Evolutionary conservation across 768 basidiomycete genomes (phyloP), one percentile per base, ranked within the genome.

Genomic region (Boletellus ananas): DNA sequence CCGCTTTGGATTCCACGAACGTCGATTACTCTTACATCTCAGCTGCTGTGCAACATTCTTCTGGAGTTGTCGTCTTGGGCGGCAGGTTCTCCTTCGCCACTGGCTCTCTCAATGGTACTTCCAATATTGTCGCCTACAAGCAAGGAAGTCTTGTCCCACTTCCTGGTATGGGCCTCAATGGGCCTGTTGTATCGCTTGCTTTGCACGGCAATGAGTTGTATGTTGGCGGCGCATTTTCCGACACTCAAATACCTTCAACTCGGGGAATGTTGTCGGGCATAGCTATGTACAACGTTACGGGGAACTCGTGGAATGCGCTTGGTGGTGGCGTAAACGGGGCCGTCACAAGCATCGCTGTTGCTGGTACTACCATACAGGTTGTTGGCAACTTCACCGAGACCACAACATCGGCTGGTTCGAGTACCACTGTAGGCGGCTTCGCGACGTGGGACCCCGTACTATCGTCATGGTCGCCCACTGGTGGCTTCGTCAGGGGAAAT

Each of bases 141-240:
- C 74, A 77, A 55, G 81, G 84, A 3, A 74, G 67, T 4, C 70
- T 90, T 25, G 60, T 71, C 9, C 59, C 76, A 0, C 62, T 94
- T 16, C 62, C 84, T 0, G 72, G 77, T 12, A 77, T 78, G 23
- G 96, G 96, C 10, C 74, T 98, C 47, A 83, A 94, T 62, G 94
- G 90, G 3, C 68, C 77, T 9, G 90, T 98, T 9, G 74, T 78
- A 9, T 78, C 90, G 0, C 64, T 94, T 35, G 72, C 78, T n/a
- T 59, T 87, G 29, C 70, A 76, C 47, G 83, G 79, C 11, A 76
- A 87, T 58, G 73, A 72, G 17, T 68, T 98, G 11, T 96, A 79
- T 64, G 82, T 94, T 35, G 95, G 92, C n/a, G 96, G 96, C 1
- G 73, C 82, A 0, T 99, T 99, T 72, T 77, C 75, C 1, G 84